Conservation (phyloP, 2,329 filamentous ascomycete genomes). For the Calonectria hawksworthii region DNA sequence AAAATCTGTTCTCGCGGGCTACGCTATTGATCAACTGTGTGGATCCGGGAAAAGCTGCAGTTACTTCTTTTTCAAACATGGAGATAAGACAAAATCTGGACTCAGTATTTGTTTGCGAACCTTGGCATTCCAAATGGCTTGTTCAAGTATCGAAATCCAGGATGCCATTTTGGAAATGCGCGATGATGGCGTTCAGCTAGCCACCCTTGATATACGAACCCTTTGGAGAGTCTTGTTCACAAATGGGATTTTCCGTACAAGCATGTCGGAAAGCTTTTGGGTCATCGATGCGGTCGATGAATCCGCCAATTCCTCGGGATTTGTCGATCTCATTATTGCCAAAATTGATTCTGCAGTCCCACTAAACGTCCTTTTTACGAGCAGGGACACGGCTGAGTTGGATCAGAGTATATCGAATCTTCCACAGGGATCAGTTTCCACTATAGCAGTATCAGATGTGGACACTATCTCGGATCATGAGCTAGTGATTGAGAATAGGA, state of each 20-base stretch:
- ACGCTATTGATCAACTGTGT: conserved; percentile 48
- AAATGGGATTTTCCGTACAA: conserved; percentile 21
- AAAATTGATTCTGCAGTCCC: conserved; percentile 31
- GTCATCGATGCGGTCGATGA: conserved; percentile 38
- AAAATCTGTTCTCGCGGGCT: conserved; percentile 52
- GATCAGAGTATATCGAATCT: conserved; percentile 25
- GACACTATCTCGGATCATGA: conserved; percentile 36
- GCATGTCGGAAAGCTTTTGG: conserved; percentile 49
- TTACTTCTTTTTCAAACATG: conserved; percentile 47
- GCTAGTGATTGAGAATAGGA: conserved; percentile 25
- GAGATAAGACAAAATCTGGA: conserved; percentile 35
- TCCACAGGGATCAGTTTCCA: conserved; percentile 2
- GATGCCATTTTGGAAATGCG: conserved; percentile 42
- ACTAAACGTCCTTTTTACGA: conserved; percentile 47
- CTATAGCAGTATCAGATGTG: conserved; percentile 16
- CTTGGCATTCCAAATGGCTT: conserved; percentile 49
- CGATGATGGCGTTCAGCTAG: conserved; percentile 49
- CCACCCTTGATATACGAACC: conserved; percentile 47
- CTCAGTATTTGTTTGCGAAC: conserved; percentile 45
- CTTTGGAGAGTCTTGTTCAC: conserved; percentile 36
- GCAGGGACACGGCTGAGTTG: conserved; percentile 44
- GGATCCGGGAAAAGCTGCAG: conserved; percentile 20
- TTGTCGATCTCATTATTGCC: conserved; percentile 47
- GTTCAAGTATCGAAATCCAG: conserved; percentile 34
- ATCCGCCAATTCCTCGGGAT: conserved; percentile 30